Percentiles rank a stretch among this genome's conserved stretches.
Evolutionary conservation across 176 grass and related monocot species (phyloP).

Genomic region (Themeda triandra): DNA sequence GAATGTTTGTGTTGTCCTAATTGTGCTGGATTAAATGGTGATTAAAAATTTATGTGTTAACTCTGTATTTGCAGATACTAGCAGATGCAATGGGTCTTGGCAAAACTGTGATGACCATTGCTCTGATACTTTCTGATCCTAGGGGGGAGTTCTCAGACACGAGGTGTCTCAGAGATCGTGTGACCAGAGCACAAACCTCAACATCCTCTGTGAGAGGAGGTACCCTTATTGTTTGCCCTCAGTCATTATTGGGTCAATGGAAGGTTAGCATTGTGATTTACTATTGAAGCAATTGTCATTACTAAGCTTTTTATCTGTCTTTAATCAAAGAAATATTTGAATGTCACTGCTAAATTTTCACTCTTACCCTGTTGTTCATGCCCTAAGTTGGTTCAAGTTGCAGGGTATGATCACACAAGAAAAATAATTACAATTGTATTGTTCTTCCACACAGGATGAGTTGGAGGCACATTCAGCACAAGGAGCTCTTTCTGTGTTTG

Average conservation of each 20-base stretch:
- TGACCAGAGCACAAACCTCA: background rate
- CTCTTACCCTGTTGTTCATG: background rate
- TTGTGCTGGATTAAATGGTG: background rate
- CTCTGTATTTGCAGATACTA: constrained; percentile 61
- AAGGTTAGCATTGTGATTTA: constrained; percentile 48
- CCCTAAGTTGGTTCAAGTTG: no score
- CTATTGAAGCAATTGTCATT: background rate
- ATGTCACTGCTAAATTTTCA: background rate
- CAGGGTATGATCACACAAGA: background rate
- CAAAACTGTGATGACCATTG: constrained; percentile 96
- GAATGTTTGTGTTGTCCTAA: background rate
- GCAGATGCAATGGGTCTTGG: constrained; percentile 97
- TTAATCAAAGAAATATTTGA: background rate
- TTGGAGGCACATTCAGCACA: constrained; percentile 64
- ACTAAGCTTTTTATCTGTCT: background rate
- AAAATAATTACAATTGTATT: constrained; percentile 18
- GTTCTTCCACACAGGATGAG: constrained; percentile 54
- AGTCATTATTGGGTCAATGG: constrained; percentile 92
- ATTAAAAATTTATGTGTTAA: constrained; percentile 3
- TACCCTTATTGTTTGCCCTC: constrained; percentile 82
- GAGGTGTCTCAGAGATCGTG: background rate
- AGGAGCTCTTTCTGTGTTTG: constrained; percentile 71
- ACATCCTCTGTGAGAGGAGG: constrained; percentile 51
- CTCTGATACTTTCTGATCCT: constrained; percentile 70
- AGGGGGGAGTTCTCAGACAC: constrained; percentile 43